Conservation (phyloP, 164 flowering plant species). For the Nelumbo lutea region DNA sequence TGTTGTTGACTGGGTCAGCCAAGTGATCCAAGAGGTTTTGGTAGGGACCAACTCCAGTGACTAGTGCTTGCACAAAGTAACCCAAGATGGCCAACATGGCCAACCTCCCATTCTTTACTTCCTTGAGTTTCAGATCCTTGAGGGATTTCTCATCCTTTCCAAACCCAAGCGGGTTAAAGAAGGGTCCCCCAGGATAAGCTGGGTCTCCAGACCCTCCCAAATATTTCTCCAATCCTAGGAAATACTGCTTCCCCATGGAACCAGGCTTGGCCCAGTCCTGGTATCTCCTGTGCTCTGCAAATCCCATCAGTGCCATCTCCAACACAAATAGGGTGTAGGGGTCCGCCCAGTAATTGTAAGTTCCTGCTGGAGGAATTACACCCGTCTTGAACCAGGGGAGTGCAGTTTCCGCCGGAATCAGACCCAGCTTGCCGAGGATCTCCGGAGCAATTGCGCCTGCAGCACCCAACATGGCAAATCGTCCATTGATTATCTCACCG, state of each 20-base stretch:
- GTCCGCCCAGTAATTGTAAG: constrained; percentile 91
- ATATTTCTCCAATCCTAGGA: constrained; percentile 74
- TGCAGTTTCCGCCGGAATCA: constrained; percentile 78
- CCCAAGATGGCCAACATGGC: constrained; percentile 96
- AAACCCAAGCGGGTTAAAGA: constrained; percentile 83
- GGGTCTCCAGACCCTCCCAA: constrained; percentile 75
- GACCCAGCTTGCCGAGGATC: constrained; percentile 62
- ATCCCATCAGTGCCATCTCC: constrained; percentile 96
- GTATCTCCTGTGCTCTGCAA: constrained; percentile 92
- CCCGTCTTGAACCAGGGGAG: constrained; percentile 95
- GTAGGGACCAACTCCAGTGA: constrained; percentile 90
- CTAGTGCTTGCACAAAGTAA: constrained; percentile 71
- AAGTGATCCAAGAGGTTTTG: constrained; percentile 94
- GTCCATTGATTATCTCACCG: constrained; percentile 89
- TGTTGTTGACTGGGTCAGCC: constrained; percentile 93
- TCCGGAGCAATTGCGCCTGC: constrained; percentile 73
- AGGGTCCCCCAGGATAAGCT: constrained; percentile 70
- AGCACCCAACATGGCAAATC: constrained; percentile 84
- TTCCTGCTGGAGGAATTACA: constrained; percentile 85
- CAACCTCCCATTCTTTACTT: constrained; percentile 92
- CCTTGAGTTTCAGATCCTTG: constrained; percentile 89
- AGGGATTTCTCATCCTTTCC: constrained; percentile 90
- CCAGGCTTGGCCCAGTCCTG: constrained; percentile 88
- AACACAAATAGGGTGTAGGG: constrained; percentile 77
- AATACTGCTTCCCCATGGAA: constrained; percentile 83